These are phyloP conservation scores for Starmerella cellae DNA, from an alignment of 805 yeast genomes.

Conservation along the genomic window DNA sequence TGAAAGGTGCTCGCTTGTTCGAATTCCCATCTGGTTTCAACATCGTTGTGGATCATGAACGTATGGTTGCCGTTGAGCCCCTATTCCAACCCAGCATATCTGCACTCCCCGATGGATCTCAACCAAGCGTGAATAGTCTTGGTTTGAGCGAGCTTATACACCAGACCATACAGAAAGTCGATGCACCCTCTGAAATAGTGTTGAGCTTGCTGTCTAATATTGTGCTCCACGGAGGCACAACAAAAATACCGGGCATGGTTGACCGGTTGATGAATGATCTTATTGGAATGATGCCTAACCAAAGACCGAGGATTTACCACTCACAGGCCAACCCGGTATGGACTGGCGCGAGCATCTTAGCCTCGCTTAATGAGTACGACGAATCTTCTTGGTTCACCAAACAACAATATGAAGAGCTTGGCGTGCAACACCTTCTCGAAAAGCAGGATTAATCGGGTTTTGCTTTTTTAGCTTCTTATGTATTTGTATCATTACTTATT, in stretches of 20 bases:
- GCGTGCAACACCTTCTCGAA: conserved; percentile 53
- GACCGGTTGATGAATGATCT: conserved; percentile 65
- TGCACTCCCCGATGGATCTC: conserved; percentile 31
- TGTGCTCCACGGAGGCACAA: conserved; percentile 71
- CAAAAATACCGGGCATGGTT: conserved; percentile 66
- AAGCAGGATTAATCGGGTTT: conserved; percentile 15
- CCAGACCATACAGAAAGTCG: conserved; percentile 35
- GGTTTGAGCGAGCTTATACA: conserved; percentile 38
- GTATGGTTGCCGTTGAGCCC: conserved; percentile 48
- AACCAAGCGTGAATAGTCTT: conserved; percentile 33
- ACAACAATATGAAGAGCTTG: conserved; percentile 78
- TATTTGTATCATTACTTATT: no score
- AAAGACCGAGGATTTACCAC: conserved; percentile 34
- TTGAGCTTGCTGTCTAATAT: conserved; percentile 79
- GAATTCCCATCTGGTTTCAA: conserved; percentile 48
- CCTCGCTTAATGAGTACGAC: conserved; percentile 83
- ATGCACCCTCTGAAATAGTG: conserved; percentile 44
- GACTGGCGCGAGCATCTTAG: conserved; percentile 83
- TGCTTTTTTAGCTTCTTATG: no score
- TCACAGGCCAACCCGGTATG: conserved; percentile 69
- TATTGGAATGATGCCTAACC: conserved; percentile 55
- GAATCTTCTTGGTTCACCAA: conserved; percentile 81
- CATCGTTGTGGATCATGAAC: conserved; percentile 39
- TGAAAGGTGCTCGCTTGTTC: conserved; percentile 40
- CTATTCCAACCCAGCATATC: conserved; percentile 51